Base-by-base conservation (phyloP, 108 stramenopile genomes). In the Parietichytrium sp. region DNA sequence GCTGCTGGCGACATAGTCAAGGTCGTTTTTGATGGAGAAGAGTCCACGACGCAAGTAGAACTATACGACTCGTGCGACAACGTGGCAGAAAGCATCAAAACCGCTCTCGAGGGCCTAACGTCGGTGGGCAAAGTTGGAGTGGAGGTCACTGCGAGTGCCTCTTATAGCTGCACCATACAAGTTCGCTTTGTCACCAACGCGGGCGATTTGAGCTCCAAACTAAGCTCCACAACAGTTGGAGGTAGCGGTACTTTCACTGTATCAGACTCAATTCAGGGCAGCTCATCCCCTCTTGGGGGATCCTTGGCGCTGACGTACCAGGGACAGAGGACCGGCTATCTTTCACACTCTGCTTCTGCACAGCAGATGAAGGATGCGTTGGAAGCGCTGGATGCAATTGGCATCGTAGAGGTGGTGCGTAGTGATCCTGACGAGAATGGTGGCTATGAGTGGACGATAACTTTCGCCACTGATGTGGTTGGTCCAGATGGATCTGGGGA, bases 101-200 rank as follows among this genome's bases (percentile, higher is more conserved):
- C 91, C 7, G 91, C 93, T 78, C 92, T 94, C 10, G 90, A 93
- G 55, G 86, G 86, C 45, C 88, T 94, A 15, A 77, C 78, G 30
- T 87, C 83, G 20, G 89, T 94, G 45, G 94, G 93, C 29, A 51
- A 61, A 49, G 93, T 94, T 18, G 87, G 91, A 2, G 91, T 93
- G 27, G 82, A 84, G 18, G 33, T 50, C 29, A 47, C 52, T 78
- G 86, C 87, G 36, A 81, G 78, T 33, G 50, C 55, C 20, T 85
- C 84, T 47, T 72, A 85, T 3, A 86, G 83, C 30, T 94, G 93
- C 72, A 30, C 81, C 3, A 93, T 92, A 92, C 49, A 61, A 30
- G 83, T 94, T 13, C 92, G 88, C 30, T 94, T 94, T 49, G 91
- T 90, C 49, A 88, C 88, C 49, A 93, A 93, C 80, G 90, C 93